Conservation (phyloP, 106 monocot genomes). For the Cymbidium sinense region DNA sequence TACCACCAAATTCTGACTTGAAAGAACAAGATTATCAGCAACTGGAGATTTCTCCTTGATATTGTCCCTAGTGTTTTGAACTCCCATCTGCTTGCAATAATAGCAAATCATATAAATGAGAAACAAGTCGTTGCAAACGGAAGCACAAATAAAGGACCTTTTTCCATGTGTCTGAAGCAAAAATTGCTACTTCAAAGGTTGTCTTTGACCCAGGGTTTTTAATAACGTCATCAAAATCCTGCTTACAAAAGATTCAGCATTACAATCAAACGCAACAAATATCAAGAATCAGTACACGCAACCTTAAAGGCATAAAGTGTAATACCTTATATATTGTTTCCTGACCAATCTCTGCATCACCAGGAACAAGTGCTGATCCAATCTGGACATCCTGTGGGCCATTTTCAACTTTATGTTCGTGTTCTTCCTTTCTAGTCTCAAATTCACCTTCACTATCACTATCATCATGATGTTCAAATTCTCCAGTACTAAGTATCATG, state of each 20-base stretch:
- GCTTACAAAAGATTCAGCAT: background rate
- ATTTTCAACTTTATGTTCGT: slow-evolving; percentile 15
- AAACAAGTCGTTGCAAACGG: background rate
- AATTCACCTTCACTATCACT: slow-evolving; percentile 76
- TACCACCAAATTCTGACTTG: slow-evolving; percentile 33
- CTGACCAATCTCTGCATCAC: slow-evolving; percentile 29
- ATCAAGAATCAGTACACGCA: background rate
- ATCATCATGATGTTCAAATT: slow-evolving; percentile 15
- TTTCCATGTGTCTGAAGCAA: slow-evolving; percentile 77
- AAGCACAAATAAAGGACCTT: slow-evolving; percentile 43
- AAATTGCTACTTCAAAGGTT: slow-evolving; percentile 79
- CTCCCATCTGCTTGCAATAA: slow-evolving; percentile 35
- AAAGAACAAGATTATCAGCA: slow-evolving; percentile 5
- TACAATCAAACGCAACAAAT: background rate
- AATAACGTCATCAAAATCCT: slow-evolving; percentile 57
- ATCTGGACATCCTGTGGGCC: slow-evolving; percentile 15
- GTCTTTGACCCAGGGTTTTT: slow-evolving; percentile 56
- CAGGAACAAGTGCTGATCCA: slow-evolving; percentile 34
- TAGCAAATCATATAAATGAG: slow-evolving; percentile 1
- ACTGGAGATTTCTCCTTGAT: slow-evolving; percentile 4
- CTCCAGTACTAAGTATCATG: slow-evolving; percentile 19
- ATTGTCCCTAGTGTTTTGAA: slow-evolving; percentile 13
- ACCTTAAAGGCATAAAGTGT: background rate
- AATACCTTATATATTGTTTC: slow-evolving; percentile 46
- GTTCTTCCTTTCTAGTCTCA: slow-evolving; percentile 22